Base-by-base conservation (phyloP, 2,329 filamentous ascomycete species). In the Cordyceps javanica region DNA sequence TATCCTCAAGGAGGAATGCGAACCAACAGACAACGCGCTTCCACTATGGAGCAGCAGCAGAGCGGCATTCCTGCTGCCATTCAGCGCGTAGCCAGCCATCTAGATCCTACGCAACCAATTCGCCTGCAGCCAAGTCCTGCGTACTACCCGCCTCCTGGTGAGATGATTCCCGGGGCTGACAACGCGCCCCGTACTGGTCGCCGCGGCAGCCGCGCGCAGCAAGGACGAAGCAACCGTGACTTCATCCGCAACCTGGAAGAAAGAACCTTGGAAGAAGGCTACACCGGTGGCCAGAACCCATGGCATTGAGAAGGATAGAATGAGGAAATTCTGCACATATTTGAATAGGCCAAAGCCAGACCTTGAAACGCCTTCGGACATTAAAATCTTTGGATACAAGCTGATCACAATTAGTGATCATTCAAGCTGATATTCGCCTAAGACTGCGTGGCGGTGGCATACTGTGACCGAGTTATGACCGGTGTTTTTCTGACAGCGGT, bases 221-320 rank as follows among this genome's bases (percentile, higher is more conserved):
- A 80, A 44, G 77, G 77, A 45, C 80, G 79, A 70, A 79, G 73
- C 46, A 88, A 92, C 67, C 81, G 91, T 42, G 93, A 97, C 69
- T 97, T 99, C 69, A 96, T 99, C 66, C 86, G 94, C 57, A 97
- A 89, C 61, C 77, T 99, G 62, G 94, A 99, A 73, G 94, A 97
- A 73, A 84, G 94, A 36, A 97, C 92, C 2, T 77, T 97, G 57
- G 93, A 96, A 71, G 93, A 97, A 72, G 91, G 91, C 2, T 97
- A 91, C 68, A 89, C 91, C 83, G 81, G 80, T 42, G 64, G 65
- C 45, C 83, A 83, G 68, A 80, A 74, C 59, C 75, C 79, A 53
- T 86, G 86, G 77, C 90, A 94, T 72, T 96, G 88, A 75, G 32
- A 19, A 41, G 19, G 25, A 14, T 46, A 23, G 44, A 56, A 16